A percentile compares a stretch with the other conserved stretches of the same genome.
These are phyloP conservation scores for Fomitopsis pulvina DNA, from an alignment of 768 basidiomycete species.

Conservation along the genomic window DNA sequence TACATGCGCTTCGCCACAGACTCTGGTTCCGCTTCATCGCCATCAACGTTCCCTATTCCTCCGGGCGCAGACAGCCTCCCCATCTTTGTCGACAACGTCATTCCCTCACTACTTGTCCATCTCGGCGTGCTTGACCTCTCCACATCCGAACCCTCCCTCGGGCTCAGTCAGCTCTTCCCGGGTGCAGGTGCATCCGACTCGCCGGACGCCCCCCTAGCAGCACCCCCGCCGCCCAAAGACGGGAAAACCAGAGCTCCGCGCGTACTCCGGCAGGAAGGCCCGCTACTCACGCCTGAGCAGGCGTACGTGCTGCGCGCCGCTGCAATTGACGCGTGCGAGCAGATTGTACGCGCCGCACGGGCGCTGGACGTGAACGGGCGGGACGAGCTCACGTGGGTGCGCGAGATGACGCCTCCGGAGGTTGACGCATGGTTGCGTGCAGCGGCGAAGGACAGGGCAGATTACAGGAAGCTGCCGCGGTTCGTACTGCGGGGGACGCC, in stretches of 20 bases:
- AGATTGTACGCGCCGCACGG: slow-evolving; percentile 51
- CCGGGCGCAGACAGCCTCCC: slow-evolving; percentile 55
- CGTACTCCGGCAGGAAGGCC: slow-evolving; percentile 34
- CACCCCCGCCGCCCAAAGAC: slow-evolving; percentile 9
- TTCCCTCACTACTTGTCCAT: slow-evolving; percentile 77
- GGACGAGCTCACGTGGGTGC: slow-evolving; percentile 41
- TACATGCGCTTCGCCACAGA: slow-evolving; percentile 62
- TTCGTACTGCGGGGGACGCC: slow-evolving; percentile 62
- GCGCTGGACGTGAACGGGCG: slow-evolving; percentile 23
- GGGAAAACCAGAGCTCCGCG: slow-evolving; percentile 4
- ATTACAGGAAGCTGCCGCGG: slow-evolving; percentile 60
- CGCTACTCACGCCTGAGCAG: slow-evolving; percentile 50
- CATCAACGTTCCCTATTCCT: slow-evolving; percentile 42
- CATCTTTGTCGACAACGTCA: slow-evolving; percentile 74
- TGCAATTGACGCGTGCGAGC: slow-evolving; percentile 72
- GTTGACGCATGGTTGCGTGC: slow-evolving; percentile 81
- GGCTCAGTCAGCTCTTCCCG: slow-evolving; percentile 43
- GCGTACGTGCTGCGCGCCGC: slow-evolving; percentile 73
- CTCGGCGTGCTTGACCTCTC: slow-evolving; percentile 70
- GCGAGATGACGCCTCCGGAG: slow-evolving; percentile 48
- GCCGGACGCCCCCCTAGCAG: slow-evolving; percentile 36
- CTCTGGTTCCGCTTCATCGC: slow-evolving; percentile 38
- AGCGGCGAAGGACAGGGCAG: slow-evolving; percentile 69
- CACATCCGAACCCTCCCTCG: slow-evolving; percentile 28
- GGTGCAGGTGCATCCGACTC: slow-evolving; percentile 32